These are phyloP conservation scores for Trichosphaerium sp. DNA, from an alignment of 78 protist species.

Conservation along the genomic window DNA sequence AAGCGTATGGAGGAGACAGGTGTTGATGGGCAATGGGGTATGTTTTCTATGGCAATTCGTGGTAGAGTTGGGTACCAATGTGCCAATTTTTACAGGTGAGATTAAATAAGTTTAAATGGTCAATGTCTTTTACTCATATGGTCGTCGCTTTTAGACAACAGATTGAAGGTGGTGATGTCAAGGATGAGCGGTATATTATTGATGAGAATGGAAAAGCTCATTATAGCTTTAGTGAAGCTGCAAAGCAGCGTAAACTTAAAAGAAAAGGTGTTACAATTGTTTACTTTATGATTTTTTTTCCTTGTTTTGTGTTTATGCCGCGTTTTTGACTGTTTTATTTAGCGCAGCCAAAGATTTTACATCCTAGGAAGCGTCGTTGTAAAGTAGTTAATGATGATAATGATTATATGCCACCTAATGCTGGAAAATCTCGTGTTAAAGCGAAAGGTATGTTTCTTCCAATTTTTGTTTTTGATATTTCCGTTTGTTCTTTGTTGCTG, in stretches of 20 bases:
- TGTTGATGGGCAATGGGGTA: slow-evolving; percentile 56
- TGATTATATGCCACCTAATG: not conserved
- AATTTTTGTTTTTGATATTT: not conserved
- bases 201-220: slow-evolving; percentile 20
- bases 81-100: slow-evolving; percentile 23
- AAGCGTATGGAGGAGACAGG: slow-evolving; percentile 35
- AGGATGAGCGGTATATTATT: slow-evolving; percentile 9
- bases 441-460: not conserved
- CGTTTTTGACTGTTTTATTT: not conserved
- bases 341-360: not conserved
- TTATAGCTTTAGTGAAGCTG: not conserved
- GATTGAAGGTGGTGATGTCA: not conserved
- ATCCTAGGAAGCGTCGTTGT: not conserved
- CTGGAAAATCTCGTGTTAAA: no score
- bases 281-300: not conserved
- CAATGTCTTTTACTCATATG: not conserved
- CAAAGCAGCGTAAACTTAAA: not conserved
- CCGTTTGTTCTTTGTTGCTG: not conserved
- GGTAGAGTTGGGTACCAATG: slow-evolving; percentile 66
- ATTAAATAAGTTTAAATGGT: not conserved
- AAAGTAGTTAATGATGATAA: slow-evolving; percentile 11
- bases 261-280: not conserved
- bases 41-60: slow-evolving; percentile 40
- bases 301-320: not conserved
- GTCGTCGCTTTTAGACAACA: slow-evolving; percentile 1